Evolutionary conservation across 2,329 filamentous ascomycete genomes (phyloP), one percentile per base, ranked within the genome.

Genomic region (Aquanectria penicillioides): DNA sequence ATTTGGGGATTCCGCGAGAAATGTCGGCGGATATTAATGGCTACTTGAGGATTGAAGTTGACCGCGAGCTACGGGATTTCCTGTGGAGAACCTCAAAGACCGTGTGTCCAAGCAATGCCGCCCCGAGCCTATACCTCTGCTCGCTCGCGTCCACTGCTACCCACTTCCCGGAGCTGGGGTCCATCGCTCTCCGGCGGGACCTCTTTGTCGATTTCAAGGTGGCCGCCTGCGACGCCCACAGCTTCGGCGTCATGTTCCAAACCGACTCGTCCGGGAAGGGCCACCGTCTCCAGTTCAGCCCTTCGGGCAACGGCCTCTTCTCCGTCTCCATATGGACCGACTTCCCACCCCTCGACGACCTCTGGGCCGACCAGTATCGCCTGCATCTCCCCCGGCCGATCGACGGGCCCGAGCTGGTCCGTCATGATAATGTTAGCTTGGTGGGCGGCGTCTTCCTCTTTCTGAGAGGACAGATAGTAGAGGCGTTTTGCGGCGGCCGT

Each of bases 311-410:
- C n/a, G 63, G 63, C n/a, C 37, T 65, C 5, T 73, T 70, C 55
- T 63, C 68, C 17, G 66, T 75, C 26, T 47, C 62, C n/a, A 62
- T 76, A 6, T 43, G 71, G 28, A 68, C 69, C 5, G 71, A 74
- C 51, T 69, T 72, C 28, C 67, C 74, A 6, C 71, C 74, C 4
- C 67, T 76, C 2, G 74, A 76, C 59, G 74, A 76, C 58, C 76
- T 76, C 58, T 76, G 74, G 74, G 74, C 72, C n/a, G 74, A 76
- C 43, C 74, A 75, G 57, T 75, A 76, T 57, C 59, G 64, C 10
- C 55, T 73, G 12, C 63, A 75, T 23, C 64, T 73, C 13, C 71
- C 70, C 5, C 67, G 72, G 7, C 69, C 67, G 3, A 62, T 76
- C 18, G 74, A 76, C 41, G 74, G 74, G 0, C 74, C 74, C 8